Evolutionary conservation across 768 basidiomycete species (phyloP).

Genomic region (Candolleomyces aberdarensis): DNA sequence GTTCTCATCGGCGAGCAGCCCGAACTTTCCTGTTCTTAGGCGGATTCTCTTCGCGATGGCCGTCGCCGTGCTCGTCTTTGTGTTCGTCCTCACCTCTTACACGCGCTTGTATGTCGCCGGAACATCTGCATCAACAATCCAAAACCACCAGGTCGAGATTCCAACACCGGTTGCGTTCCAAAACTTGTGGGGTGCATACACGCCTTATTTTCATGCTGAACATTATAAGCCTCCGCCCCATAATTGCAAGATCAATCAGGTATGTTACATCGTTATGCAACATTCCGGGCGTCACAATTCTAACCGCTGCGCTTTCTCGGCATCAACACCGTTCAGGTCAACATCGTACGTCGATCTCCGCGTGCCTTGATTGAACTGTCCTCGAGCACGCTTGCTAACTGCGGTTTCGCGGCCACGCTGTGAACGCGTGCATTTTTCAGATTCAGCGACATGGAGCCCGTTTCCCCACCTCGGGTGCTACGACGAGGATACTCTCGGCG

Average conservation of each 20-base stretch:
- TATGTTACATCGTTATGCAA: constrained; percentile 18
- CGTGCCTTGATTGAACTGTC: not conserved
- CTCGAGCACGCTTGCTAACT: not conserved
- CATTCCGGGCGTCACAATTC: not conserved
- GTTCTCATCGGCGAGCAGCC: too few relatives aligned
- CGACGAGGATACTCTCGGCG: constrained; percentile 39
- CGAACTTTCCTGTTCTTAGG: too few relatives aligned
- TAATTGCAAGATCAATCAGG: constrained; percentile 56
- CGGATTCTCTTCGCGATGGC: not conserved
- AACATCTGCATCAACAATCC: not conserved
- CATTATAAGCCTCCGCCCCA: constrained; percentile 44
- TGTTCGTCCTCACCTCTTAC: constrained; percentile 9
- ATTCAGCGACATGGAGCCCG: constrained; percentile 81
- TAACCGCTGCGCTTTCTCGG: not conserved
- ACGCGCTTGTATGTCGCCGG: not conserved
- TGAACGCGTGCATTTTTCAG: constrained; percentile 29
- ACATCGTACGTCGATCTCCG: constrained; percentile 44
- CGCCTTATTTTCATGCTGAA: constrained; percentile 53
- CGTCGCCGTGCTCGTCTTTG: not conserved
- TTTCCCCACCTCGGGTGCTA: constrained; percentile 58
- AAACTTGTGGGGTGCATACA: constrained; percentile 55
- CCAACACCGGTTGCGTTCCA: constrained; percentile 6
- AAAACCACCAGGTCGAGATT: not conserved
- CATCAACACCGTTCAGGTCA: constrained; percentile 38
- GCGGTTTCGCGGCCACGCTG: not conserved